Evolutionary conservation across 2,329 filamentous ascomycete genomes (phyloP), one percentile per base, ranked within the genome.

Genomic region (Ilyonectria mors-panacis): DNA sequence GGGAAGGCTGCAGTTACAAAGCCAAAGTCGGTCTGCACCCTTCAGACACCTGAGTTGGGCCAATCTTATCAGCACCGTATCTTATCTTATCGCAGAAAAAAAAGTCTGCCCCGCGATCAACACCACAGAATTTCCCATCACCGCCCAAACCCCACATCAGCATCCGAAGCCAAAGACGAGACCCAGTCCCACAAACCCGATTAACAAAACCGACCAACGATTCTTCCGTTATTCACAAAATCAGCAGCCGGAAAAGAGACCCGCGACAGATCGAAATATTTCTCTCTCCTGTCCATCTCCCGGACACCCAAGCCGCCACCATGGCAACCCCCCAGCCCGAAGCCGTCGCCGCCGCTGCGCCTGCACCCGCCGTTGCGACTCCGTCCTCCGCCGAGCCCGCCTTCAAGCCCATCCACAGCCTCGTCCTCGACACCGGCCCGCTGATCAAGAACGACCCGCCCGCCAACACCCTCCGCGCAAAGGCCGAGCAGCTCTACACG

Each of bases 381-480:
- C 50, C 45, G 42, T 59, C 71, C 19, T 54, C 51, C 45, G 66
- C 66, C 59, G 66, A 69, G 47, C 56, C 71, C 17, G 48, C 73
- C 33, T 62, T 67, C 44, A 97, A 95, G 78, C 87, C 91, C 0
- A 90, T 97, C 56, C 91, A 97, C 83, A 92, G 92, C 60, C 89
- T 98, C 58, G 88, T 98, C 30, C 87, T 99, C 72, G 96, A 99
- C 78, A 93, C 96, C 3, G 95, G 95, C 28, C 94, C 95, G 8
- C 90, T 99, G 67, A 95, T 99, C 80, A 95, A 95, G 79, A 98
- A 98, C 82, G 92, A 96, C 71, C 94, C 95, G 13, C 86, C 93
- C 12, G 89, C 96, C 26, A 97, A 94, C 51, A 94, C 93, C 0
- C 89, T 99, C 12, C 85, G 97, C 58, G 87, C 89, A 42, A 91